A percentile compares a stretch with the other conserved stretches of the same genome.
Conservation (phyloP, 2,329 filamentous ascomycete species). For the Exophiala calicioides region DNA sequence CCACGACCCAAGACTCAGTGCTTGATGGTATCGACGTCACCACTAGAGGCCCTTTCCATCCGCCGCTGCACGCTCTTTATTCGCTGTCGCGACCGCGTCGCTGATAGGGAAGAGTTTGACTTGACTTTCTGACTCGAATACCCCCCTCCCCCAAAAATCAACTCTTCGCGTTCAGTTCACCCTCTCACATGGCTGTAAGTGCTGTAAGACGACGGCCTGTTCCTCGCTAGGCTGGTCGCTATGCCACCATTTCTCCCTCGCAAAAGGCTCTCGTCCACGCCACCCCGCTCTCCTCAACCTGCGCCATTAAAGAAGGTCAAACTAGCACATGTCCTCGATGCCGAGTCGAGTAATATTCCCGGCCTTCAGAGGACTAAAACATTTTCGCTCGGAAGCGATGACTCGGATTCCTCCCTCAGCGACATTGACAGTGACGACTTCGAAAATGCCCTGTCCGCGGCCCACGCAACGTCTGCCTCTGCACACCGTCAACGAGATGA, state of each 20-base stretch:
- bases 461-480: constrained; percentile 18
- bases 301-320: constrained; percentile 33
- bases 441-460: constrained; percentile 50
- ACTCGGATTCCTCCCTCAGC: constrained; percentile 42
- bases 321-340: constrained; percentile 25
- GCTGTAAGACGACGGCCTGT: neutral
- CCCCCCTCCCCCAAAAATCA: too few species aligned
- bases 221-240: neutral
- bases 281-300: constrained; percentile 29
- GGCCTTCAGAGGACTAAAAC: constrained; percentile 10
- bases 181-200: constrained; percentile 4
- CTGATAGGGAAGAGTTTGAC: neutral
- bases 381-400: constrained; percentile 29
- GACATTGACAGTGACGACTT: constrained; percentile 56
- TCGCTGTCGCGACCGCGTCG: neutral
- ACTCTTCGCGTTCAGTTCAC: too few species aligned
- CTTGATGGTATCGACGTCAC: constrained; percentile 26
- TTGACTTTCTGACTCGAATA: too few species aligned
- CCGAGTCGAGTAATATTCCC: constrained; percentile 20
- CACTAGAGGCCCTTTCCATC: constrained; percentile 8
- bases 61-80: neutral
- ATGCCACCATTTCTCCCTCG: constrained; percentile 52
- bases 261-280: constrained; percentile 42
- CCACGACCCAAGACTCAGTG: too few species aligned
- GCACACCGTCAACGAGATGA: constrained; percentile 59